Base-by-base conservation (phyloP, 495 filamentous ascomycete genomes). In the Lasiosphaeria hispida region DNA sequence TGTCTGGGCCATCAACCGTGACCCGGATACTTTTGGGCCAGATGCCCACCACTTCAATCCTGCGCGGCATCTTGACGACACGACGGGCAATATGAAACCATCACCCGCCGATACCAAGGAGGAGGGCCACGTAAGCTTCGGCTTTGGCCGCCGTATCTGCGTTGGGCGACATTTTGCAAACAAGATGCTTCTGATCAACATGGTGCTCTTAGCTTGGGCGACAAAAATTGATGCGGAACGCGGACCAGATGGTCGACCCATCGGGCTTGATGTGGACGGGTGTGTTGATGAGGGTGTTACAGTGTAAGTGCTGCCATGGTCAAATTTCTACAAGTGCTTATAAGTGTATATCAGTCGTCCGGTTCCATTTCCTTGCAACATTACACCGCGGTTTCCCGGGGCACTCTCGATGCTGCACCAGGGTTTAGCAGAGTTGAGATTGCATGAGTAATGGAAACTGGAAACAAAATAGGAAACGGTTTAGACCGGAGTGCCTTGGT, bases 161-260 rank as follows among this genome's bases (percentile, higher is more conserved):
- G 18, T 23, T 11, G 44, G 44, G 2, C 44, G 44, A 4, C 34
- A 30, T 33, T 48, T 48, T 23, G 44, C 44, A 3, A 48, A 48
- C 44, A 48, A 48, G 44, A 48, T 48, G 44, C 44, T 48, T 23
- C 17, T 48, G 4, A 33, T 48, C 44, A 48, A 48, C 44, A 48
- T 48, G 44, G 44, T 33, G 7, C 19, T 48, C 1, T 23, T 48
- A 30, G 44, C 44, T 1, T 48, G 44, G 44, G 44, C 44, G 13
- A 48, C 44, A 5, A 48, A 33, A 6, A 33, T 48, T 13, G 44
- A 48, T 11, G 44, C 18, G 18, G 44, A 48, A 23, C 44, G 44
- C 23, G 44, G 13, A 8, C 7, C 44, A 1, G 18, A 30, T n/a
- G 44, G 44, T 1, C 10, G 23, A 1, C 13, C 34, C 3, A 23